Evolutionary conservation across 495 filamentous ascomycete genomes (phyloP).

Genomic region (Penicillium cosmopolitanum): DNA sequence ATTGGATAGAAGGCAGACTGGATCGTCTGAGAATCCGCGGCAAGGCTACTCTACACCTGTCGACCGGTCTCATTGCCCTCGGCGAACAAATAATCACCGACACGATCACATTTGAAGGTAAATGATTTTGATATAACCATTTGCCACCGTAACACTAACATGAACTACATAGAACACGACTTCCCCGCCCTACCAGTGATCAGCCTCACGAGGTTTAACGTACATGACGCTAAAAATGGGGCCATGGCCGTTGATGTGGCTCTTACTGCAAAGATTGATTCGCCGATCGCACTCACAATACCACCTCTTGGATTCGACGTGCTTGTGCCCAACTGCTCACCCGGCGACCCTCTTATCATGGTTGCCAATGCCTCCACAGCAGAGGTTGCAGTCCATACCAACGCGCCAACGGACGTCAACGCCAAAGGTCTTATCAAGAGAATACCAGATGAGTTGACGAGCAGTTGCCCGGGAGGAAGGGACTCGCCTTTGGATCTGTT

Average conservation of each 20-base stretch:
- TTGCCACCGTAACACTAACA: conserved; percentile 1
- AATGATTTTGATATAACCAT: conserved; percentile 40
- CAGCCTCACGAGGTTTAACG: conserved; percentile 73
- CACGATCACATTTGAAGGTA: conserved; percentile 79
- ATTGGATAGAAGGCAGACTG: conserved; percentile 82
- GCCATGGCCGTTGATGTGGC: conserved; percentile 80
- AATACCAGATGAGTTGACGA: conserved; percentile 71
- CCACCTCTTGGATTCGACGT: conserved; percentile 83
- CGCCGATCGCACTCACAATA: conserved; percentile 71
- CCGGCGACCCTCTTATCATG: conserved; percentile 62
- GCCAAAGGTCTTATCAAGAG: conserved; percentile 68
- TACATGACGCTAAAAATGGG: conserved; percentile 66
- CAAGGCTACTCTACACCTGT: conserved; percentile 68
- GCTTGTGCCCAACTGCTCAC: conserved; percentile 74
- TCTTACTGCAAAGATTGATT: conserved; percentile 68
- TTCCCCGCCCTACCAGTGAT: conserved; percentile 78
- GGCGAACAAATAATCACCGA: conserved; percentile 74
- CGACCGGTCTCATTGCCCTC: conserved; percentile 75
- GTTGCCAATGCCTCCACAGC: conserved; percentile 78
- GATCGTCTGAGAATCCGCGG: conserved; percentile 68
- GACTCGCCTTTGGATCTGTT: conserved; percentile 86
- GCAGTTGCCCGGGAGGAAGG: conserved; percentile 69
- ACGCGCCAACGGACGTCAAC: conserved; percentile 64
- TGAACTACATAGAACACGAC: conserved; percentile 49
- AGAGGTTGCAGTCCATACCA: conserved; percentile 64